phyloP scores from a whole-genome alignment of 2,329 filamentous ascomycete genomes.

The Trichoderma lentiforme region DNA sequence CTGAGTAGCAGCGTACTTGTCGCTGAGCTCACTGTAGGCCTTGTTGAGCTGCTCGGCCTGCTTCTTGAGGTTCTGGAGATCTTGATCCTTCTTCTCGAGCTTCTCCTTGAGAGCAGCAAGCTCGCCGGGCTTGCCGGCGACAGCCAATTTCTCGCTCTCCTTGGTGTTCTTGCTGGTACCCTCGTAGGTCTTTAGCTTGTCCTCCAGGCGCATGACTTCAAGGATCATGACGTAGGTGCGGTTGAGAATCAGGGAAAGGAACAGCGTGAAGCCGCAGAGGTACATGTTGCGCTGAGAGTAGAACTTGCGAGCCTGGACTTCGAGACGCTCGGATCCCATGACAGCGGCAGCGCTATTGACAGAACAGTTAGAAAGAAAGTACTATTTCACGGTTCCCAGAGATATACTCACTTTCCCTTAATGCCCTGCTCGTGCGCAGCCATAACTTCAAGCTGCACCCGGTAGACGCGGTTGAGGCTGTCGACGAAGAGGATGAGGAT shows the following conservation, averaged over 20 bases:
- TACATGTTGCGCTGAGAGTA: conserved; percentile 99
- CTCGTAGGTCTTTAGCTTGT: conserved; percentile 82
- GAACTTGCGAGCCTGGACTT: conserved; percentile 99
- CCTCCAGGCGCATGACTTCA: conserved; percentile 85
- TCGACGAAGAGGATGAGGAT: conserved; percentile 98
- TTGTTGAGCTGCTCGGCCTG: conserved; percentile 78
- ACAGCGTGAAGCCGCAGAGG: conserved; percentile 97
- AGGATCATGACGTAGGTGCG: conserved; percentile 98
- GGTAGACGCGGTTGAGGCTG: conserved; percentile 92
- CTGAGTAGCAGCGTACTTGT: conserved; percentile 67
- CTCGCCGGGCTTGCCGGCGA: conserved; percentile 72
- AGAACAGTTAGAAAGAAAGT: conserved; percentile 21
- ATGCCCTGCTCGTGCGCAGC: conserved; percentile 59
- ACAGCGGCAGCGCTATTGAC: conserved; percentile 54
- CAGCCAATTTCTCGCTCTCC: conserved; percentile 67
- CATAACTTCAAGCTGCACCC: conserved; percentile 85
- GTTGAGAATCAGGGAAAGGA: conserved; percentile 98
- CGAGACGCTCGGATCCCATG: conserved; percentile 90
- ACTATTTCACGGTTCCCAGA: background rate
- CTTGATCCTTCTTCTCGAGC: conserved; percentile 74
- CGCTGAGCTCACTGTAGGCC: conserved; percentile 83
- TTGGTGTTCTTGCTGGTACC: conserved; percentile 53
- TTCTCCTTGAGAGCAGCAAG: conserved; percentile 67
- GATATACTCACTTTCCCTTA: conserved; percentile 44
- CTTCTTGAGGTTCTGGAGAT: conserved; percentile 87